Conservation (phyloP, 345 rosid species). For the Rhodomyrtus tomentosa region DNA sequence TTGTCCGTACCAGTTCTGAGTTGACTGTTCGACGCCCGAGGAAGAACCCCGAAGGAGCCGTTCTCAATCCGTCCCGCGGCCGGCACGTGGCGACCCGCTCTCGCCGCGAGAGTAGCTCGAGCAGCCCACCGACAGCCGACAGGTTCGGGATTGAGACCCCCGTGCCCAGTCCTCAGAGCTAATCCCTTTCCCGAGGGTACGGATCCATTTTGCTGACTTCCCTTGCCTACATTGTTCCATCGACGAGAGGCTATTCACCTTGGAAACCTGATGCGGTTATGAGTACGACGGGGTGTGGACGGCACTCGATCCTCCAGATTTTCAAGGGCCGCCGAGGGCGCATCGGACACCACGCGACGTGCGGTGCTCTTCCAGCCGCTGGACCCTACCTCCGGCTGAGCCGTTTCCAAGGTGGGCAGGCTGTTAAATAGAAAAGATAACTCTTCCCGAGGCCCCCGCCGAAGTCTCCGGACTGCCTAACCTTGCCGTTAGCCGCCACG, state of each 20-base stretch:
- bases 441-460: too few species aligned
- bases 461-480: too few species aligned
- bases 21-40: background rate
- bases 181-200: constrained; percentile 5
- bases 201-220: constrained; percentile 1
- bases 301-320: constrained; percentile 1
- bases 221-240: constrained; percentile 5
- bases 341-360: too few species aligned
- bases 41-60: constrained; percentile 3
- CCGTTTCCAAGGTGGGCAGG: too few species aligned
- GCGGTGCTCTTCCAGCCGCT: too few species aligned
- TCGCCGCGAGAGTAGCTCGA: too few species aligned
- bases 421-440: too few species aligned
- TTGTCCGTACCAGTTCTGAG: background rate
- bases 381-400: too few species aligned
- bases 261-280: background rate
- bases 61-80: too few species aligned
- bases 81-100: too few species aligned
- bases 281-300: background rate
- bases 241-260: background rate
- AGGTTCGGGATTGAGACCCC: constrained; percentile 6
- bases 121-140: constrained; percentile 1
- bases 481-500: too few species aligned
- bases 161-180: constrained; percentile 6
- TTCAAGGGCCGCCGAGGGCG: background rate